Base-by-base conservation (phyloP, 2,329 filamentous ascomycete species). In the Neonectria sp. region DNA sequence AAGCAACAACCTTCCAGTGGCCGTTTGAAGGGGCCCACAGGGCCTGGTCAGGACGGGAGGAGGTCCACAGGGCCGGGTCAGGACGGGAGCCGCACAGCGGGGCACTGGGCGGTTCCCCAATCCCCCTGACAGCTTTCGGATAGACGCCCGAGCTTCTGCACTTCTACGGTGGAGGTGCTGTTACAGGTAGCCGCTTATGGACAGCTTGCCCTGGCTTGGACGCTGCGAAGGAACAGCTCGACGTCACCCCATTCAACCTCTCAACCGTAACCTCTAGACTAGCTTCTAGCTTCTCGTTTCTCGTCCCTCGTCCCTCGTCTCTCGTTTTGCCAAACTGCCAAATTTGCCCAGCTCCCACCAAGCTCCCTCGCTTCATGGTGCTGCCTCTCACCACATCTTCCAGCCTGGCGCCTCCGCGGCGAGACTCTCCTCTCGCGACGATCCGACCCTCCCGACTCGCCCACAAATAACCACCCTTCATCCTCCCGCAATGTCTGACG, bases 151-250 rank as follows among this genome's bases (percentile, higher is more conserved):
- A 31, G 49, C 31, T 53, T 17, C 29, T 53, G 49, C 49, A 52
- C 27, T 25, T 15, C 13, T 52, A 29, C 17, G 15, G 48, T 31
- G 27, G 27, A n/a, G 25, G 6, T 13, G 35, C 35, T 40, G 35
- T 6, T 46, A 46, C 9, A 24, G n/a, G 15, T 31, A 53, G 51
- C 46, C 48, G 37, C 53, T 61, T 66, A 46, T 61, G 59, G 63
- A 66, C 63, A 66, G 63, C 63, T 65, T 65, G 49, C 29, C 37
- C 37, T 40, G 55, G 61, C 60, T 59, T 56, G 52, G 40, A 59
- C 13, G 56, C 45, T 61, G 33, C 27, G 12, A 40, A 9, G 52
- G 53, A 49, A 63, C 40, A 65, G 55, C 63, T 45, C 63, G 57
- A 61, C 63, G 63, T 61, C 63, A 61, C 58, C 63, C 46, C 63